Base-by-base conservation (phyloP, 129 eudicot genomes). In the Pulicaria dysenterica region DNA sequence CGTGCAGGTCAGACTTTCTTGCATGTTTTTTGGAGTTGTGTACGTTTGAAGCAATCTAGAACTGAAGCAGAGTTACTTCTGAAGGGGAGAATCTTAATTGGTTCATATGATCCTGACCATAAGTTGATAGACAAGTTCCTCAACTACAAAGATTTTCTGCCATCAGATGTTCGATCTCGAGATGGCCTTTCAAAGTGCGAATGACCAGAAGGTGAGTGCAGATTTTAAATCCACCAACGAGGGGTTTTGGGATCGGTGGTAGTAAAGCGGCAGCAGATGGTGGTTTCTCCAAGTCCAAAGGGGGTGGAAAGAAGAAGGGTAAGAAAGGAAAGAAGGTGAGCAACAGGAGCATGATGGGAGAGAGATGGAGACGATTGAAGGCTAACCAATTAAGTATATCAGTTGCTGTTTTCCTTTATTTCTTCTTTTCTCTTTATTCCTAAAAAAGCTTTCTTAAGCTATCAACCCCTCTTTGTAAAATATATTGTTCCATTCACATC, bases 311-410 rank as follows among this genome's bases (percentile, higher is more conserved):
- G 81, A 93, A 93, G 89, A 89, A 90, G 58, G 92, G 85, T 3
- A 87, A 81, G 74, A 93, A 93, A 69, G 98, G 98, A 40, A 93
- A 93, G 80, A 93, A 93, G 84, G 82, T 93, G 1, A 93, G 98
- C 83, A 93, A 90, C 92, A 77, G 98, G 70, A 93, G 90, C 49
- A 89, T 93, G 98, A 89, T 89, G 98, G 98, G 98, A 11, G 98
- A 11, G 98, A 93, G 87, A 93, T 93, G 54, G 91, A 93, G 78
- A 75, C 83, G 2, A 70, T 84, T 6, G 98, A 90, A 6, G 98
- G 90, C 53, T 58, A 76, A 39, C 17, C 48, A 40, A 64, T 38
- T 40, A 4, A 24, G 15, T n/a, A n/a, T n/a, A n/a, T n/a, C n/a
- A n/a, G n/a, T n/a, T n/a, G n/a, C n/a, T n/a, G n/a, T n/a, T n/a